Percentiles rank a stretch among this genome's conserved stretches.
phyloP scores from a whole-genome alignment of 768 basidiomycete species.

The Scleroderma citrinum region DNA sequence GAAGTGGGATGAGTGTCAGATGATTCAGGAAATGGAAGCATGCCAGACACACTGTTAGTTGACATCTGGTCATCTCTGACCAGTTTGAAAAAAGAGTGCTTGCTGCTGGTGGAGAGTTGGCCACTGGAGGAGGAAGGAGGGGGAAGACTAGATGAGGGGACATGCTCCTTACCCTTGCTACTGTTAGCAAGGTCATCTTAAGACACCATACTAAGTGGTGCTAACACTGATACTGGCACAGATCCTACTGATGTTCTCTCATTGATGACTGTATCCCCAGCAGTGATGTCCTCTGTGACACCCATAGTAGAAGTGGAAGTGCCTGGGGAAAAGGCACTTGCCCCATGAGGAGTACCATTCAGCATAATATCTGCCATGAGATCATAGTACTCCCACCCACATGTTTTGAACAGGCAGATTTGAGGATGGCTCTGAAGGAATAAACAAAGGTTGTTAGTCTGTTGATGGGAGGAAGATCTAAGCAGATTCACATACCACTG shows the following conservation, averaged over 20 bases:
- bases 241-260: too few species aligned
- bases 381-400: background rate
- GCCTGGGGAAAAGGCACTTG: background rate
- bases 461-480: background rate
- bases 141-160: background rate
- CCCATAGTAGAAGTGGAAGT: background rate
- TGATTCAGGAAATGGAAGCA: background rate
- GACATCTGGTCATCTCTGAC: background rate
- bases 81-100: too few species aligned
- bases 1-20: background rate
- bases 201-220: too few species aligned
- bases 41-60: background rate
- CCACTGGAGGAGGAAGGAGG: too few species aligned
- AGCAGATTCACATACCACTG: background rate
- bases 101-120: too few species aligned
- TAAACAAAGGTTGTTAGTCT: background rate
- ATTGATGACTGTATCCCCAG: too few species aligned
- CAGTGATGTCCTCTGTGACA: background rate
- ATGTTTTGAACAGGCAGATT: background rate
- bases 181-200: too few species aligned
- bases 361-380: background rate
- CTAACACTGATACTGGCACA: too few species aligned
- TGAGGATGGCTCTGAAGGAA: background rate
- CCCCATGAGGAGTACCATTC: background rate
- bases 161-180: too few species aligned